Base-by-base conservation (phyloP, 192 early-diverging fungal species). In the Cladochytrium replicatum region DNA sequence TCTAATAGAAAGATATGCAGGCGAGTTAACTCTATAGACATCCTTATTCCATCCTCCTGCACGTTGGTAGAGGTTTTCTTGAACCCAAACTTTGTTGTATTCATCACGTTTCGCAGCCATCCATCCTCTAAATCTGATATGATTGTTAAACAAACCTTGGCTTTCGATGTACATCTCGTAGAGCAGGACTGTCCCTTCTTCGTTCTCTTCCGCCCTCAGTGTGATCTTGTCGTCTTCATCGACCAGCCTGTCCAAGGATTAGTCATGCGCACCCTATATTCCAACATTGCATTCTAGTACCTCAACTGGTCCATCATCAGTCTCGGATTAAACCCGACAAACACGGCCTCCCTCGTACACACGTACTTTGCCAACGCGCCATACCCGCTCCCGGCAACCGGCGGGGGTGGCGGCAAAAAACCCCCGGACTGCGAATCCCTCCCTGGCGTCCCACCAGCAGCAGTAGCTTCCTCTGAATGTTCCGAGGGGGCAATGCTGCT, bases 101-200 rank as follows among this genome's bases (percentile, higher is more conserved):
- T n/a, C n/a, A n/a, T n/a, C n/a, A n/a, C n/a, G n/a, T n/a, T n/a
- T n/a, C n/a, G n/a, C n/a, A n/a, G n/a, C n/a, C n/a, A n/a, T n/a
- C n/a, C n/a, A n/a, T n/a, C n/a, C n/a, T n/a, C n/a, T n/a, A n/a
- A n/a, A n/a, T n/a, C n/a, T n/a, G n/a, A n/a, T n/a, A n/a, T n/a
- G n/a, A n/a, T n/a, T n/a, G n/a, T n/a, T n/a, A 29, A 8, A 15
- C 58, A 27, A 34, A 64, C 63, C 63, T 22, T 41, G 30, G 28
- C 50, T 55, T 30, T 66, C 64, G 38, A 66, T 57, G 32, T 66
- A 66, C 29, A 66, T 29, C 39, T 66, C 64, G 40, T 65, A 66
- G 26, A 59, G 41, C 15, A 32, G 24, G 23, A 59, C 57, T 26
- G 22, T 6, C 13, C 61, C 64, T 26, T 29, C 29, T 4, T 64